Evolutionary conservation across 2,329 filamentous ascomycete species (phyloP).

Genomic region (Geosmithia morbida): DNA sequence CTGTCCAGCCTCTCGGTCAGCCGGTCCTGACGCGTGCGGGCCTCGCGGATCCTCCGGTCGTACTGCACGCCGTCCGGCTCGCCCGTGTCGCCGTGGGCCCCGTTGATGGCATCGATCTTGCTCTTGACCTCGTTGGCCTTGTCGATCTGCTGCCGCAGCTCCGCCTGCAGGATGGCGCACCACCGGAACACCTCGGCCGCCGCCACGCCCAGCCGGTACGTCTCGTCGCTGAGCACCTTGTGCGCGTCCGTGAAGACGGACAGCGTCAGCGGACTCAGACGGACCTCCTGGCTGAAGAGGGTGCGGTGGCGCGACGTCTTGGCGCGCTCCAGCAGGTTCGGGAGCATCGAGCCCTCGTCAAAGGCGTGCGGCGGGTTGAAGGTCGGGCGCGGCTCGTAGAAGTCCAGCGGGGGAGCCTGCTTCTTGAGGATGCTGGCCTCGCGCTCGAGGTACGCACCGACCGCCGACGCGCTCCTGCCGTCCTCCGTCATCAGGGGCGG

Average conservation of each 20-base stretch:
- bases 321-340: constrained; percentile 38
- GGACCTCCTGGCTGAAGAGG: constrained; percentile 51
- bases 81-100: constrained; percentile 24
- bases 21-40: constrained; percentile 38
- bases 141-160: constrained; percentile 52
- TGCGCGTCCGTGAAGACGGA: constrained; percentile 61
- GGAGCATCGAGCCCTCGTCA: constrained; percentile 39
- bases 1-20: constrained; percentile 45
- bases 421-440: constrained; percentile 19
- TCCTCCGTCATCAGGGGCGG: constrained; percentile 25
- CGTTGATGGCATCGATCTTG: constrained; percentile 49
- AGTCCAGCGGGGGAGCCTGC: constrained; percentile 22
- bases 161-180: constrained; percentile 52
- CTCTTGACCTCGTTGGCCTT: constrained; percentile 51
- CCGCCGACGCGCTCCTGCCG: constrained; percentile 8
- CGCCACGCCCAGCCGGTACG: constrained; percentile 50
- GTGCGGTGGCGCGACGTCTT: constrained; percentile 46
- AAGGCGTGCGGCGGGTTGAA: constrained; percentile 51
- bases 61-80: constrained; percentile 41
- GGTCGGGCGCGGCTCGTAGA: constrained; percentile 49
- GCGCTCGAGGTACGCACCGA: constrained; percentile 20
- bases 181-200: constrained; percentile 61
- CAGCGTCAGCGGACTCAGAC: constrained; percentile 55
- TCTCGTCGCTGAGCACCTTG: constrained; percentile 55
- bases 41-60: constrained; percentile 39